These are phyloP conservation scores for Amphirosellinia nigrospora DNA, from an alignment of 495 filamentous ascomycete genomes.

Conservation along the genomic window DNA sequence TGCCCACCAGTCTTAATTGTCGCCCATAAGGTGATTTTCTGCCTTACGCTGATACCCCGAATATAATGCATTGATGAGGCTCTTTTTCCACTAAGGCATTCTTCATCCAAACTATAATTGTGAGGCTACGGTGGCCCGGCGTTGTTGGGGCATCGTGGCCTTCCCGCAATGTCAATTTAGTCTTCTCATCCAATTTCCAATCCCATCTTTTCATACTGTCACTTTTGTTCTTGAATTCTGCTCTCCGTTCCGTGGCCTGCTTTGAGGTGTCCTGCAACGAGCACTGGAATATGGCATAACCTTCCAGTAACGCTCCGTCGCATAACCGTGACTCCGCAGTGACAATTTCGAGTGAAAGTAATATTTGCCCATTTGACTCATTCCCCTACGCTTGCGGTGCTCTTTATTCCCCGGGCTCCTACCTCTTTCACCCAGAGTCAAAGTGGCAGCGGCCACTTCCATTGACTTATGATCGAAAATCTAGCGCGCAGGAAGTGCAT, in stretches of 20 bases:
- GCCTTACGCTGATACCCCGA: constrained; percentile 56
- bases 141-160: constrained; percentile 45
- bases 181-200: constrained; percentile 33
- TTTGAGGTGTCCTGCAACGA: not conserved
- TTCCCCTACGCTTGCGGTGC: not conserved
- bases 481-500: not conserved
- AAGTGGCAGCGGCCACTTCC: not conserved
- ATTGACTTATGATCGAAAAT: not conserved
- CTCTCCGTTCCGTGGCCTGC: constrained; percentile 22
- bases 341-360: not conserved
- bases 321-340: constrained; percentile 10
- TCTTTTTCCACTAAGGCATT: constrained; percentile 46
- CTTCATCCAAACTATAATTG: constrained; percentile 40
- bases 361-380: constrained; percentile 6
- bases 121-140: constrained; percentile 43
- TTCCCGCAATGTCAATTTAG: constrained; percentile 35
- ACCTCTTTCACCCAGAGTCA: not conserved
- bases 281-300: constrained; percentile 8
- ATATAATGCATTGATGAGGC: constrained; percentile 58
- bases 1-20: constrained; percentile 50
- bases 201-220: constrained; percentile 36
- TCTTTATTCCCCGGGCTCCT: not conserved
- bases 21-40: constrained; percentile 39
- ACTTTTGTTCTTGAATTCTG: constrained; percentile 22
- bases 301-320: constrained; percentile 5